Conservation (phyloP, 805 yeast species). For the Lipomyces yamanashiensis region DNA sequence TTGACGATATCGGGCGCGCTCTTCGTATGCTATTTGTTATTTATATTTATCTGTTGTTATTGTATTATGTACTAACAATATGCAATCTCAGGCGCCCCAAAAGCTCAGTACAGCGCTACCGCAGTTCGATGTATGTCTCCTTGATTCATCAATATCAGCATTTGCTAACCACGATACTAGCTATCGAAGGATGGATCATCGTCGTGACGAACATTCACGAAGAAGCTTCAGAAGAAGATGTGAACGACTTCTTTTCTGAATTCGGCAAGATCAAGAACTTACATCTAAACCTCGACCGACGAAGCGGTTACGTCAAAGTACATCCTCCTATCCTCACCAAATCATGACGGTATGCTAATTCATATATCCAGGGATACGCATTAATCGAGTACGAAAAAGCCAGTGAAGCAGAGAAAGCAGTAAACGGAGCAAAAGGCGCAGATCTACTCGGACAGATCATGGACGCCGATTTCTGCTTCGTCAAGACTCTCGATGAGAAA, state of each 20-base stretch:
- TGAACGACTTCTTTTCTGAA: conserved; percentile 50
- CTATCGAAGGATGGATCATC: conserved; percentile 53
- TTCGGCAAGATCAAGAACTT: conserved; percentile 48
- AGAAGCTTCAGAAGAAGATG: conserved; percentile 54
- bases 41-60: neutral
- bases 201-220: conserved; percentile 51
- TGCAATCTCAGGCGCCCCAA: conserved; percentile 12
- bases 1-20: conserved; percentile 20
- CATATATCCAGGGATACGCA: conserved; percentile 47
- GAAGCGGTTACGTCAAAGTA: conserved; percentile 51
- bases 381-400: conserved; percentile 46
- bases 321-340: neutral
- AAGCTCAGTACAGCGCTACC: conserved; percentile 26
- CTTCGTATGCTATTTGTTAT: neutral
- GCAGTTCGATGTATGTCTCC: conserved; percentile 32
- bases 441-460: conserved; percentile 47
- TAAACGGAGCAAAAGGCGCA: conserved; percentile 42
- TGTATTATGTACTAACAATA: neutral
- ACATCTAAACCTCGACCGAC: conserved; percentile 51
- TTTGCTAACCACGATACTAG: conserved; percentile 29
- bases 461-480: conserved; percentile 50
- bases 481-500: conserved; percentile 38
- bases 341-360: neutral
- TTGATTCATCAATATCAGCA: neutral
- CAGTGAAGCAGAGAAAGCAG: conserved; percentile 47